Conservation (phyloP, 768 basidiomycete genomes). For the Dentipellis sp. region DNA sequence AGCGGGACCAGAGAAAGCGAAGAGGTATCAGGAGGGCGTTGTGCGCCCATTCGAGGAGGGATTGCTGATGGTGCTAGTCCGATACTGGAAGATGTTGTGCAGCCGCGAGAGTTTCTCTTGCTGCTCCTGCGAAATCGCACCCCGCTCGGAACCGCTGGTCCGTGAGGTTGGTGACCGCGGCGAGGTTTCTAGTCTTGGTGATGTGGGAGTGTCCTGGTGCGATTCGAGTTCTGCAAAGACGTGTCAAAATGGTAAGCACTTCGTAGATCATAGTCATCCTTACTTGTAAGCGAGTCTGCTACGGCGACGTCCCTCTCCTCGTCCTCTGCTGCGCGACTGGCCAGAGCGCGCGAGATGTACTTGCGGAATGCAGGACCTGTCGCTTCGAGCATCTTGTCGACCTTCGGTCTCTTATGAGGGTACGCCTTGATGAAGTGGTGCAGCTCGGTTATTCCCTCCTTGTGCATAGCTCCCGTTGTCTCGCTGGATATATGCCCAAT, state of each 20-base stretch:
- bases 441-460: constrained; percentile 90
- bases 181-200: neutral
- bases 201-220: constrained; percentile 1
- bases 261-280: constrained; percentile 20
- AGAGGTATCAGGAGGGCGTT: constrained; percentile 1
- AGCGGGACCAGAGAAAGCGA: neutral
- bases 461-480: constrained; percentile 82
- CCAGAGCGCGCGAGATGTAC: constrained; percentile 82
- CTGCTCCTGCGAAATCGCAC: constrained; percentile 15
- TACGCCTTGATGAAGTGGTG: constrained; percentile 90
- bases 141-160: constrained; percentile 17
- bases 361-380: constrained; percentile 88
- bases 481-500: constrained; percentile 85
- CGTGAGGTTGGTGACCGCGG: constrained; percentile 5
- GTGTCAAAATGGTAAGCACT: neutral
- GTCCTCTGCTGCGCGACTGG: constrained; percentile 82
- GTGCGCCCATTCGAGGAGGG: constrained; percentile 27
- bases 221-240: constrained; percentile 12
- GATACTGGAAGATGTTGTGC: constrained; percentile 79
- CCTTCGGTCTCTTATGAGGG: constrained; percentile 72
- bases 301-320: constrained; percentile 72
- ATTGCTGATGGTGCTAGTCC: constrained; percentile 49
- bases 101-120: constrained; percentile 67
- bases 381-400: constrained; percentile 82
- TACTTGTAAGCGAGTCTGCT: constrained; percentile 78